These are phyloP conservation scores for Penicillium flavigenum DNA, from an alignment of 495 filamentous ascomycete species.

Conservation along the genomic window DNA sequence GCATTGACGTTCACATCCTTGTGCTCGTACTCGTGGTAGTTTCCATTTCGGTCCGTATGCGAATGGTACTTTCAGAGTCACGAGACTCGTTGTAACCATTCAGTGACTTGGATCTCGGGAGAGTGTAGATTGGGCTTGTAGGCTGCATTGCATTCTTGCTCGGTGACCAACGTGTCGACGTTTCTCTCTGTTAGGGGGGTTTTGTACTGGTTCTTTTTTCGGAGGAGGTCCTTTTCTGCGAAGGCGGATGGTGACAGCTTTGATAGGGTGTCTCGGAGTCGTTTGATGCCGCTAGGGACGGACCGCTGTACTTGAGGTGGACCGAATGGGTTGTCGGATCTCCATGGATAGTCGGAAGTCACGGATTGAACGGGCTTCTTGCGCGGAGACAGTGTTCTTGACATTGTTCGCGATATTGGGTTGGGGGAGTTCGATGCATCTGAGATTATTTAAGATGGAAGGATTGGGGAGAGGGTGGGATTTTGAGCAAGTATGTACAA, in stretches of 20 bases:
- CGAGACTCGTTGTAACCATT: slow-evolving; percentile 67
- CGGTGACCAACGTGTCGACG: slow-evolving; percentile 44
- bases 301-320: slow-evolving; percentile 35
- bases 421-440: background rate
- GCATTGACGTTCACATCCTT: background rate
- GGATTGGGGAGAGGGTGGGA: background rate
- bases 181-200: slow-evolving; percentile 46
- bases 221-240: slow-evolving; percentile 43
- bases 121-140: slow-evolving; percentile 53
- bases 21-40: background rate
- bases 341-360: slow-evolving; percentile 36
- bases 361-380: slow-evolving; percentile 31
- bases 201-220: slow-evolving; percentile 43
- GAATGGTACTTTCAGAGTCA: slow-evolving; percentile 17
- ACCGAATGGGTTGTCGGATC: slow-evolving; percentile 41
- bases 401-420: slow-evolving; percentile 24
- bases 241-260: slow-evolving; percentile 39
- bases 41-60: background rate
- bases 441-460: background rate
- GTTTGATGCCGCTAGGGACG: slow-evolving; percentile 36
- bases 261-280: slow-evolving; percentile 40
- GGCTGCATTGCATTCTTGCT: slow-evolving; percentile 54
- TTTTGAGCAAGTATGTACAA: background rate
- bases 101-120: slow-evolving; percentile 62
- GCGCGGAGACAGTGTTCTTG: slow-evolving; percentile 25